Evolutionary conservation across 345 rosid genomes (phyloP).

Genomic region (Pugionium cornutum): DNA sequence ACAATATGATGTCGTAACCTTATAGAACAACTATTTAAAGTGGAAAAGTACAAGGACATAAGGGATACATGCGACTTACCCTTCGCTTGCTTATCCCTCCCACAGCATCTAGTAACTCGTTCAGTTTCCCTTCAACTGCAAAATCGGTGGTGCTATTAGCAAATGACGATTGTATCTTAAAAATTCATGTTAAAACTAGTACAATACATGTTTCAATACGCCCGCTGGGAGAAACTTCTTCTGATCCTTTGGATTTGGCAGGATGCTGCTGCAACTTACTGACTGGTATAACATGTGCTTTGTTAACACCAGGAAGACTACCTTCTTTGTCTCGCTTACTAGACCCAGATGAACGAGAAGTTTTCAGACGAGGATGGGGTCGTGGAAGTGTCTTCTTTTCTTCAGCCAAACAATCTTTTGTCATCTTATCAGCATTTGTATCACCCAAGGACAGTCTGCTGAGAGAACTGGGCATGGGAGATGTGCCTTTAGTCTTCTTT

Average conservation of each 20-base stretch:
- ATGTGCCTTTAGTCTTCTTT: slow-evolving; percentile 41
- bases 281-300: slow-evolving; percentile 49
- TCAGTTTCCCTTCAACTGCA: slow-evolving; percentile 95
- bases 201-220: slow-evolving; percentile 83
- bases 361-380: slow-evolving; percentile 59
- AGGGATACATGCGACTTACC: slow-evolving; percentile 51
- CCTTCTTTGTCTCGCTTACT: slow-evolving; percentile 59
- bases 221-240: slow-evolving; percentile 62
- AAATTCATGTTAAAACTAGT: slow-evolving; percentile 3
- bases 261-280: slow-evolving; percentile 51
- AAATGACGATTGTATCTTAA: slow-evolving; percentile 8
- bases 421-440: slow-evolving; percentile 42
- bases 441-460: slow-evolving; percentile 46
- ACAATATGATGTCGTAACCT: slow-evolving; percentile 17
- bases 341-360: slow-evolving; percentile 52
- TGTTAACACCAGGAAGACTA: slow-evolving; percentile 47
- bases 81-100: slow-evolving; percentile 93
- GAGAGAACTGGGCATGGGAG: slow-evolving; percentile 35
- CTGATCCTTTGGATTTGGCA: slow-evolving; percentile 57
- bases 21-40: slow-evolving; percentile 12
- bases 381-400: slow-evolving; percentile 51
- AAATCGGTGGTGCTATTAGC: slow-evolving; percentile 19
- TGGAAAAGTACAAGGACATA: neutral
- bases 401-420: slow-evolving; percentile 48
- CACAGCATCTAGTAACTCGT: slow-evolving; percentile 85